Percentiles rank a stretch among this genome's conserved stretches.
phyloP scores from a whole-genome alignment of 2,329 filamentous ascomycete genomes.

The Neofusicoccum sp. region DNA sequence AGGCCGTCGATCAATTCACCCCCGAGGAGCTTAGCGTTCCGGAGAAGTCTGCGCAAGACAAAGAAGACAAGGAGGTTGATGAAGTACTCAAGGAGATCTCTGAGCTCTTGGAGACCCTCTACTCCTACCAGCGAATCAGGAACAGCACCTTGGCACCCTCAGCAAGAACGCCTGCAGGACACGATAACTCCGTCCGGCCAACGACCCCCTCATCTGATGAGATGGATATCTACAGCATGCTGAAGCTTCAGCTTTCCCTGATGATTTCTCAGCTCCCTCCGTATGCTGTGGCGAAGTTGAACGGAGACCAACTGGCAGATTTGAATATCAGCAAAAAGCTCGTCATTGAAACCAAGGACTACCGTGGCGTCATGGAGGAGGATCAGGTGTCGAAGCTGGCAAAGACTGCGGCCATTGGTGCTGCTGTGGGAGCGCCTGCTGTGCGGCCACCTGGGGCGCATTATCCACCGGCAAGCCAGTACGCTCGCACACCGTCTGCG shows the following conservation, averaged over 20 bases:
- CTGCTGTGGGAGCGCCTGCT: conserved; percentile 28
- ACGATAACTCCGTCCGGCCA: conserved; percentile 36
- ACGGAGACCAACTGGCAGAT: conserved; percentile 81
- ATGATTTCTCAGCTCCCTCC: conserved; percentile 76
- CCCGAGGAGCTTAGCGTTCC: conserved; percentile 29
- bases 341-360: conserved; percentile 68
- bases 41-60: conserved; percentile 26
- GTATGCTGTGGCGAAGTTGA: conserved; percentile 80
- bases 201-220: conserved; percentile 64
- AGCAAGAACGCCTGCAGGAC: conserved; percentile 2
- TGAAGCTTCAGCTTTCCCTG: conserved; percentile 72
- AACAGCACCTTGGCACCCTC: conserved; percentile 61
- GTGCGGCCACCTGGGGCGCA: conserved; percentile 25
- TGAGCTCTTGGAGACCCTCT: conserved; percentile 71
- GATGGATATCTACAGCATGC: conserved; percentile 62
- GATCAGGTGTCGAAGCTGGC: conserved; percentile 59
- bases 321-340: conserved; percentile 79
- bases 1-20: conserved; percentile 38
- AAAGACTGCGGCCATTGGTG: conserved; percentile 37
- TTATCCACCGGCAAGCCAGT: conserved; percentile 28
- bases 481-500: conserved; percentile 29
- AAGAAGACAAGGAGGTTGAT: conserved; percentile 57
- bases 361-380: conserved; percentile 78
- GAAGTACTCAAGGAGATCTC: conserved; percentile 71
- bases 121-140: conserved; percentile 76